phyloP scores from a whole-genome alignment of 306 rosid genomes.

The Aeschynomene evenia region DNA sequence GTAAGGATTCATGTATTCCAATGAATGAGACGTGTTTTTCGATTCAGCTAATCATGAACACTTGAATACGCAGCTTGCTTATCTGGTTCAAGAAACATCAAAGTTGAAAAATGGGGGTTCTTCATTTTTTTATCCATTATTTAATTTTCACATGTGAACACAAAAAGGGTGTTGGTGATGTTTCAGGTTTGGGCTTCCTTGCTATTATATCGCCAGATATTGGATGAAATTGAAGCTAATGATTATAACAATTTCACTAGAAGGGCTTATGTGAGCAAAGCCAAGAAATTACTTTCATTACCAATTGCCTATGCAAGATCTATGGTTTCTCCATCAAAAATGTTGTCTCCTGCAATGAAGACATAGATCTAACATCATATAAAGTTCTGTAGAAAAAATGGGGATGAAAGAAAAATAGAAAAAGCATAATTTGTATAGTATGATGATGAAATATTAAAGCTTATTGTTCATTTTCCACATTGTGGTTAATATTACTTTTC shows the following conservation, averaged over 20 bases:
- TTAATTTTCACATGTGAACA: not conserved
- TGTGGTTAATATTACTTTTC: conserved; percentile 7
- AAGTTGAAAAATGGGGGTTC: no score
- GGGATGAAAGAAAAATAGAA: not conserved
- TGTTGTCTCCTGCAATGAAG: conserved; percentile 29
- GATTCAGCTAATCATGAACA: not conserved
- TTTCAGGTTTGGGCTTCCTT: conserved; percentile 76
- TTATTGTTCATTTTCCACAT: conserved; percentile 27
- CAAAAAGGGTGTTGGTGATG: conserved; percentile 23
- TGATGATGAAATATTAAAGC: conserved; percentile 21
- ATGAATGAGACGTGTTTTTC: not conserved
- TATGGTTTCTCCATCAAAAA: conserved; percentile 46
- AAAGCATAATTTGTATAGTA: conserved; percentile 36
- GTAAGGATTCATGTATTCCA: not conserved
- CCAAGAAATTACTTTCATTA: conserved; percentile 62
- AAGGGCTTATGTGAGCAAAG: conserved; percentile 77
- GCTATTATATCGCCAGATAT: conserved; percentile 63
- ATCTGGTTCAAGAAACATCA: no score
- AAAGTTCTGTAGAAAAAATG: conserved; percentile 26
- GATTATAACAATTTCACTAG: conserved; percentile 73
- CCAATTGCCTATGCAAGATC: conserved; percentile 68
- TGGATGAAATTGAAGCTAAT: conserved; percentile 83
- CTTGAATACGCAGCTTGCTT: not conserved
- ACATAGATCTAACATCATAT: conserved; percentile 21
- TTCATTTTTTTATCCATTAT: not conserved